phyloP scores from a whole-genome alignment of 805 yeast species.

The Candida golubevii region DNA sequence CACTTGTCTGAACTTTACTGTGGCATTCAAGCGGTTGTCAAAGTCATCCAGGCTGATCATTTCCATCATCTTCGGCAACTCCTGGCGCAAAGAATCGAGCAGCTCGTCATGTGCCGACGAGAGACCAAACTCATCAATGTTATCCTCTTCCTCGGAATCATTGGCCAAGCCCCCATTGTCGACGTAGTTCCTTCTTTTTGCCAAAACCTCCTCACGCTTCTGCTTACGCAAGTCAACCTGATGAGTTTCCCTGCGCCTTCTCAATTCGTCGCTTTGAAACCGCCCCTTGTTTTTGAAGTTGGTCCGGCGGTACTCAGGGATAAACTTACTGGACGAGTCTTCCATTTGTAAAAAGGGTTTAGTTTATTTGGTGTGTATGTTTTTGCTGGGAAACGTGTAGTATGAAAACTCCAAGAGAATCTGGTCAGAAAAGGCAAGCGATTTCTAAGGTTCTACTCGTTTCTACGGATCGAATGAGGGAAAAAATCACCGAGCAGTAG shows the following conservation, averaged over 20 bases:
- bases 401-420: too few relatives aligned
- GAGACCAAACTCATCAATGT: slow-evolving; percentile 26
- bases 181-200: slow-evolving; percentile 83
- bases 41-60: slow-evolving; percentile 71
- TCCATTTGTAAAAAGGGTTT: slow-evolving; percentile 46
- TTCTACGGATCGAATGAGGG: neutral
- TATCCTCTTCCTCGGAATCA: slow-evolving; percentile 43
- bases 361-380: too few relatives aligned
- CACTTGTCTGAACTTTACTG: slow-evolving; percentile 89
- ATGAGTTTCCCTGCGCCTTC: slow-evolving; percentile 96
- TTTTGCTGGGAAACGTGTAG: too few relatives aligned
- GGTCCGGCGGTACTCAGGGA: slow-evolving; percentile 97
- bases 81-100: slow-evolving; percentile 44
- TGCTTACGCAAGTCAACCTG: slow-evolving; percentile 96
- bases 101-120: slow-evolving; percentile 46
- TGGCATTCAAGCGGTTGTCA: slow-evolving; percentile 80
- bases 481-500: slow-evolving; percentile 1
- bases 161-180: slow-evolving; percentile 28
- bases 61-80: slow-evolving; percentile 81
- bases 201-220: slow-evolving; percentile 89
- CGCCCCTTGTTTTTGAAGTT: slow-evolving; percentile 92
- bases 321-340: slow-evolving; percentile 75
- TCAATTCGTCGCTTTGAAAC: slow-evolving; percentile 90
- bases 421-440: too few relatives aligned
- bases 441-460: too few relatives aligned